phyloP scores from a whole-genome alignment of 192 early-diverging fungal genomes.

The Coemansia sp. region DNA sequence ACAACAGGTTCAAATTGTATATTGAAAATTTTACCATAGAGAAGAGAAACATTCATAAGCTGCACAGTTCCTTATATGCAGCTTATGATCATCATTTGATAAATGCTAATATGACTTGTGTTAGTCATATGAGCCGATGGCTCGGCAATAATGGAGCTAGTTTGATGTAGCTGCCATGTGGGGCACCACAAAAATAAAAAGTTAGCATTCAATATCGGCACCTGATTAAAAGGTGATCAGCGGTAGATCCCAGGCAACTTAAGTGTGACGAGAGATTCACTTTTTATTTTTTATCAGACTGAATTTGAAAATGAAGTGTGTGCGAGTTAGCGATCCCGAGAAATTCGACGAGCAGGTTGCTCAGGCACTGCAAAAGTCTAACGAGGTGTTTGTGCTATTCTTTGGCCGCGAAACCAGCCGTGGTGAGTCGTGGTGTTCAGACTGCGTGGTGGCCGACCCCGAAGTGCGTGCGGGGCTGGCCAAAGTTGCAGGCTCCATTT shows the following conservation, averaged over 20 bases:
- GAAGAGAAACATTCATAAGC: not conserved
- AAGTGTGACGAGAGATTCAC: too few relatives aligned
- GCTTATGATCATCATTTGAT: not conserved
- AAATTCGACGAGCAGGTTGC: slow-evolving; percentile 23
- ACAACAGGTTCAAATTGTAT: not conserved
- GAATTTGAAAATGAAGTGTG: slow-evolving; percentile 32
- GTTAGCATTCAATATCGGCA: too few relatives aligned
- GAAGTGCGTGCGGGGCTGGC: slow-evolving; percentile 34
- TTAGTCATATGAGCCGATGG: too few relatives aligned
- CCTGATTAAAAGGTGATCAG: too few relatives aligned
- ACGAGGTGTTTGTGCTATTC: slow-evolving; percentile 44
- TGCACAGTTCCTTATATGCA: not conserved
- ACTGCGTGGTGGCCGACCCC: slow-evolving; percentile 54
- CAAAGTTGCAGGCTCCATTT: slow-evolving; percentile 21
- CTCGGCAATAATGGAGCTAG: too few relatives aligned
- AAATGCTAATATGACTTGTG: too few relatives aligned
- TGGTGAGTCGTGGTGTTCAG: slow-evolving; percentile 43
- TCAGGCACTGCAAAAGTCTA: slow-evolving; percentile 10
- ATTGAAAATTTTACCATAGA: not conserved
- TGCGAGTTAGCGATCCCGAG: slow-evolving; percentile 32
- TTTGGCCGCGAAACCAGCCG: slow-evolving; percentile 44
- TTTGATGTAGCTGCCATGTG: too few relatives aligned
- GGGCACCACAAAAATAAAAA: too few relatives aligned
- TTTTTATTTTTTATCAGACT: too few relatives aligned
- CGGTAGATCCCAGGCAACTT: too few relatives aligned